Conservation (phyloP, 352 stramenopile genomes). For the Globisporangium acanthophoron region DNA sequence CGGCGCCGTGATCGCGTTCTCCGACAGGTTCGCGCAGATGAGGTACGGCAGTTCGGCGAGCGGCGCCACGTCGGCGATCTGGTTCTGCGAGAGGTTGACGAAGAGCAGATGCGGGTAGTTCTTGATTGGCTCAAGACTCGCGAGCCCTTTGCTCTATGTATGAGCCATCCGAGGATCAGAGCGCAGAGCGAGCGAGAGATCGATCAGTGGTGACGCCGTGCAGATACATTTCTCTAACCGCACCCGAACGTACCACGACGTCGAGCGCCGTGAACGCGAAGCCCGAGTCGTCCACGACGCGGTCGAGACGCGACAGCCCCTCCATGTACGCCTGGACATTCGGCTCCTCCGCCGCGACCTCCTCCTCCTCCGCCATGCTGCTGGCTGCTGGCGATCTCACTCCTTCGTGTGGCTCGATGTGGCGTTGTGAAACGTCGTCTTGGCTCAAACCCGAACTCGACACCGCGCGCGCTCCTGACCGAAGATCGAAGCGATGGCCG, state of each 20-base stretch:
- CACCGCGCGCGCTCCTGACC: neutral
- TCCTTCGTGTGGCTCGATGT: neutral
- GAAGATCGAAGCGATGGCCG: neutral
- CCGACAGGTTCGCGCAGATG: constrained; percentile 43
- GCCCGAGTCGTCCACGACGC: constrained; percentile 65
- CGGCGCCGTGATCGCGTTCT: constrained; percentile 40
- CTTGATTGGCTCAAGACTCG: constrained; percentile 47
- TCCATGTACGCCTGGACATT: constrained; percentile 49
- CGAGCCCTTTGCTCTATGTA: constrained; percentile 42
- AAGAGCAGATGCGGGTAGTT: constrained; percentile 65
- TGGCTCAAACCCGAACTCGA: neutral
- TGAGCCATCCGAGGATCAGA: too few relatives aligned
- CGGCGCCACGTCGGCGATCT: constrained; percentile 43
- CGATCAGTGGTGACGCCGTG: neutral
- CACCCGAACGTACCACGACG: constrained; percentile 27
- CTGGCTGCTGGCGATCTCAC: too few relatives aligned
- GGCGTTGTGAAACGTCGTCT: neutral
- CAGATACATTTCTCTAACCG: neutral
- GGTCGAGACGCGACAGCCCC: constrained; percentile 67
- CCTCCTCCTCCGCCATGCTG: neutral
- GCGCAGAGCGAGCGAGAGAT: neutral
- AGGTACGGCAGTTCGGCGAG: constrained; percentile 58
- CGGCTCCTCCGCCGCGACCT: constrained; percentile 18
- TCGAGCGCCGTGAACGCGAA: constrained; percentile 76
- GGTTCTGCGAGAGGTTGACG: constrained; percentile 66